These are phyloP conservation scores for Firmiana major DNA, from an alignment of 345 rosid species.

Conservation along the genomic window DNA sequence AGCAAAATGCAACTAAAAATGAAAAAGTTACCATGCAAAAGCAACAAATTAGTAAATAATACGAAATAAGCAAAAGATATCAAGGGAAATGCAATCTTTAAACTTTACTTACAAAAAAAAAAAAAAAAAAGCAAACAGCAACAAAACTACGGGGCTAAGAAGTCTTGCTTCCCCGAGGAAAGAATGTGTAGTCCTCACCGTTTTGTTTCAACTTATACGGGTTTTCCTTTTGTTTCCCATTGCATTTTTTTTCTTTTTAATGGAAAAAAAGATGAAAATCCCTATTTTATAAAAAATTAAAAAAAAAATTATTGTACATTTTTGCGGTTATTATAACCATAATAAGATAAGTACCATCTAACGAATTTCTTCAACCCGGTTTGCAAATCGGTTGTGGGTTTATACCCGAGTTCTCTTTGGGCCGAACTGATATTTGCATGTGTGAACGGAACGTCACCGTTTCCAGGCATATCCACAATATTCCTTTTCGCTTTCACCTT, in stretches of 20 bases:
- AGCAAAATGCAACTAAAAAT: neutral
- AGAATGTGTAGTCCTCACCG: neutral
- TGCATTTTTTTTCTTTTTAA: neutral
- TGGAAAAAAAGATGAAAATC: constrained; percentile 7
- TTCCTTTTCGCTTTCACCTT: constrained; percentile 63
- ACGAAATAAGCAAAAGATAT: neutral
- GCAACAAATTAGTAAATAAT: neutral
- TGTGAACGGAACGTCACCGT: constrained; percentile 90
- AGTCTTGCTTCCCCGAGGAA: constrained; percentile 6
- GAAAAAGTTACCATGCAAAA: neutral
- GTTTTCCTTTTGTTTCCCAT: neutral
- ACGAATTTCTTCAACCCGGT: constrained; percentile 82
- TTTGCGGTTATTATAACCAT: constrained; percentile 61
- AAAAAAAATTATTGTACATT: constrained; percentile 32
- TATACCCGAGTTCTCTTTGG: constrained; percentile 57
- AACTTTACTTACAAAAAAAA: constrained; percentile 19
- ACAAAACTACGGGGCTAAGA: neutral
- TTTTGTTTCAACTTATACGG: neutral
- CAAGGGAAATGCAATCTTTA: neutral
- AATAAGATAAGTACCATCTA: constrained; percentile 72
- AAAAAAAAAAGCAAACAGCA: neutral
- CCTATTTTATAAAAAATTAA: neutral
- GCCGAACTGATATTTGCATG: constrained; percentile 81
- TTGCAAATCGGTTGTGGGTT: constrained; percentile 79
- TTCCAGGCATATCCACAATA: constrained; percentile 68